phyloP scores from a whole-genome alignment of 495 filamentous ascomycete species.

The Neurospora sp. region DNA sequence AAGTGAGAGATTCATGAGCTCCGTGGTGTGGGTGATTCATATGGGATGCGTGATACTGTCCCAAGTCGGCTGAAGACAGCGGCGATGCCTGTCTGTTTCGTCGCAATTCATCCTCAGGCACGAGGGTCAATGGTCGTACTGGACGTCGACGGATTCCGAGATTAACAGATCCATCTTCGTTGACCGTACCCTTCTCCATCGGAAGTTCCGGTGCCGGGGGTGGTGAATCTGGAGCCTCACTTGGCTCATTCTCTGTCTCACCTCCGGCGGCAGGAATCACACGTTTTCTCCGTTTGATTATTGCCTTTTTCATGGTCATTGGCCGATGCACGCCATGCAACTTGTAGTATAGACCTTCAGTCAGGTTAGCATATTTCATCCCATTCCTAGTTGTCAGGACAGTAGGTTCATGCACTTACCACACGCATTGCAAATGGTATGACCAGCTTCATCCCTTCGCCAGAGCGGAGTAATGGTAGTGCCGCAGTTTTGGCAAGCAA shows the following conservation, averaged over 20 bases:
- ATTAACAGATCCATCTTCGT: conserved; percentile 48
- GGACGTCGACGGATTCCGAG: conserved; percentile 47
- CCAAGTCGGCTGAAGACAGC: conserved; percentile 25
- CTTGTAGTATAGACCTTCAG: conserved; percentile 85
- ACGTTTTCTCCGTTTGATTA: conserved; percentile 92
- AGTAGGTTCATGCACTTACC: conserved; percentile 50
- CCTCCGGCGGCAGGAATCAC: conserved; percentile 69
- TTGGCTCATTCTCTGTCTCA: conserved; percentile 31
- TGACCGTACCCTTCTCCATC: conserved; percentile 36
- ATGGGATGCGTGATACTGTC: conserved; percentile 36
- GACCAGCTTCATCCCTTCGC: conserved; percentile 87
- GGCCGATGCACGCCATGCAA: conserved; percentile 89
- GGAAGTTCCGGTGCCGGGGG: conserved; percentile 27
- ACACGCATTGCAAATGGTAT: conserved; percentile 98
- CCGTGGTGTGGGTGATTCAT: conserved; percentile 21
- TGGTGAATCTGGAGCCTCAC: conserved; percentile 34
- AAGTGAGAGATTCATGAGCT: conserved; percentile 30
- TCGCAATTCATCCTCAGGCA: conserved; percentile 36
- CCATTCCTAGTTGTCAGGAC: neutral
- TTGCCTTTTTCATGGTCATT: conserved; percentile 91
- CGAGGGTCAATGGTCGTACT: conserved; percentile 29
- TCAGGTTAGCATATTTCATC: conserved; percentile 7
- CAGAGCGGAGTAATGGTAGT: conserved; percentile 96
- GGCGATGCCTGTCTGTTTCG: conserved; percentile 28
- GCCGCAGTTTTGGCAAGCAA: conserved; percentile 94